Conservation (phyloP, 2,329 filamentous ascomycete genomes). For the Neurospora sp. region DNA sequence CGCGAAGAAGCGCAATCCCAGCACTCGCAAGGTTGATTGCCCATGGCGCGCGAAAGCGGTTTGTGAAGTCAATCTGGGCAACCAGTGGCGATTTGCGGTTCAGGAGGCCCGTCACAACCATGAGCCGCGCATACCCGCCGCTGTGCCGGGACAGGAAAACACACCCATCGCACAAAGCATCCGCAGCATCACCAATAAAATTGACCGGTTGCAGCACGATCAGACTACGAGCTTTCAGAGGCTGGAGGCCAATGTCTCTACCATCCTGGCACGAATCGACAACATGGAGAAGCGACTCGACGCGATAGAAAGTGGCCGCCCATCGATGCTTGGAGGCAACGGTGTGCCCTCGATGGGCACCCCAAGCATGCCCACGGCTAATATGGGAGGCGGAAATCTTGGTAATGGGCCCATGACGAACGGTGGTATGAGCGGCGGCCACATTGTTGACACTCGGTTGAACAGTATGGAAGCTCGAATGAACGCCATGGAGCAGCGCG, state of each 20-base stretch:
- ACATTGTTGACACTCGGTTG: slow-evolving; percentile 18
- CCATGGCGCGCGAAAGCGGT: slow-evolving; percentile 55
- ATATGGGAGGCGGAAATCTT: slow-evolving; percentile 18
- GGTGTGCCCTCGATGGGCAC: slow-evolving; percentile 16
- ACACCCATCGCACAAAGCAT: slow-evolving; percentile 48
- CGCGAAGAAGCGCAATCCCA: slow-evolving; percentile 54
- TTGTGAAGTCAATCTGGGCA: slow-evolving; percentile 51
- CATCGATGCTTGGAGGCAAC: slow-evolving; percentile 14
- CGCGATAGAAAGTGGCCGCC: slow-evolving; percentile 12
- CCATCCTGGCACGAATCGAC: slow-evolving; percentile 46
- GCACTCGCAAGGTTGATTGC: slow-evolving; percentile 54
- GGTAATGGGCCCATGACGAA: slow-evolving; percentile 17
- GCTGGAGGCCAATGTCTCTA: slow-evolving; percentile 30
- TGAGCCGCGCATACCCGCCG: slow-evolving; percentile 46
- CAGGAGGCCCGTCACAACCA: slow-evolving; percentile 53
- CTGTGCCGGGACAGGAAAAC: slow-evolving; percentile 46
- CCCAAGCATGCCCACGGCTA: slow-evolving; percentile 19
- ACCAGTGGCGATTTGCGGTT: slow-evolving; percentile 55
- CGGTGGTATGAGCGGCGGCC: slow-evolving; percentile 16
- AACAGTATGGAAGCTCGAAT: slow-evolving; percentile 19
- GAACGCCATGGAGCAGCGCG: slow-evolving; percentile 18
- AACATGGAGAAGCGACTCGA: slow-evolving; percentile 34
- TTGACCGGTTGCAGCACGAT: slow-evolving; percentile 50
- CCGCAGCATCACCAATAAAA: slow-evolving; percentile 48
- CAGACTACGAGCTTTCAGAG: slow-evolving; percentile 42